Evolutionary conservation across 768 basidiomycete genomes (phyloP).

Genomic region (Kwoniella botswanensis): DNA sequence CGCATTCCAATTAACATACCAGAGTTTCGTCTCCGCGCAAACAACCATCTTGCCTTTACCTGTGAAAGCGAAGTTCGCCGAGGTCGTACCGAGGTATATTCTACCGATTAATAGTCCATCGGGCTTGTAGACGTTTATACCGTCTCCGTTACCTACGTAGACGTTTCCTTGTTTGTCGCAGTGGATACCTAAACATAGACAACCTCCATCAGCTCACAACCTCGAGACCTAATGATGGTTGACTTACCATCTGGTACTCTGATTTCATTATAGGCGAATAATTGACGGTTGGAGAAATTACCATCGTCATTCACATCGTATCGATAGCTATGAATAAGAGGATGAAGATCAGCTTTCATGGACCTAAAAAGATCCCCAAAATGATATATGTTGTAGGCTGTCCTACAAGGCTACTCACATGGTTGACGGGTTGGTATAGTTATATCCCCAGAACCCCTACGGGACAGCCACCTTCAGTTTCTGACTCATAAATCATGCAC

Average conservation of each 20-base stretch:
- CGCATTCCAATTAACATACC: conserved; percentile 38
- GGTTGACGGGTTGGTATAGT: conserved; percentile 67
- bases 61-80: conserved; percentile 55
- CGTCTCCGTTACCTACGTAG: conserved; percentile 51
- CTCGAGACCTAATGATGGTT: neutral
- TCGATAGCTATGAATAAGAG: conserved; percentile 37
- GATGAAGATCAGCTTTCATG: neutral
- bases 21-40: conserved; percentile 48
- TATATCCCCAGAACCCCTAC: conserved; percentile 38
- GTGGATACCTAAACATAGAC: conserved; percentile 26
- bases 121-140: conserved; percentile 51
- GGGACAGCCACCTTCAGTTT: too few relatives aligned
- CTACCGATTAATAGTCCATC: conserved; percentile 53
- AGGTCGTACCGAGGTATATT: conserved; percentile 46
- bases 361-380: neutral
- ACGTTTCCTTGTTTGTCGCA: conserved; percentile 50
- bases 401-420: conserved; percentile 62
- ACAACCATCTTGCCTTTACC: conserved; percentile 52
- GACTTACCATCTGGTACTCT: conserved; percentile 47
- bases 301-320: conserved; percentile 51
- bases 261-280: conserved; percentile 50
- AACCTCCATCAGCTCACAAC: neutral
- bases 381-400: neutral
- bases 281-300: conserved; percentile 37
- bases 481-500: too few relatives aligned